A percentile compares a stretch with the other conserved stretches of the same genome.
Conservation (phyloP, 2,329 filamentous ascomycete genomes). For the Ilyonectria destructans region DNA sequence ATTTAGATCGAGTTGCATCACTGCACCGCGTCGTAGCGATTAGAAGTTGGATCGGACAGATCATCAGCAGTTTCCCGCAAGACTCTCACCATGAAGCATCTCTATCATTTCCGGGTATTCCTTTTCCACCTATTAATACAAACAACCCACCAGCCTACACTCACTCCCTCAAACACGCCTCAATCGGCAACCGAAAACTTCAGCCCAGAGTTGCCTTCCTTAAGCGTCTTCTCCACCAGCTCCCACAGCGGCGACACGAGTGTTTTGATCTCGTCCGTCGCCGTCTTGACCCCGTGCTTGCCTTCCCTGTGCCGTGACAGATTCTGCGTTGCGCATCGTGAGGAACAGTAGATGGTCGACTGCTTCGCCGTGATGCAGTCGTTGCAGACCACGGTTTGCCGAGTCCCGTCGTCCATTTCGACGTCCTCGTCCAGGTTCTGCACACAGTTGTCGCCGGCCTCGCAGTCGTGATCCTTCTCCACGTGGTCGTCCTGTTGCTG, state of each 20-base stretch:
- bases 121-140: background rate
- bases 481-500: conserved; percentile 57
- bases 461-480: conserved; percentile 59
- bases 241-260: conserved; percentile 45
- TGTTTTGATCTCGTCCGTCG: conserved; percentile 41
- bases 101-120: conserved; percentile 3
- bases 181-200: conserved; percentile 46
- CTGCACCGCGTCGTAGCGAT: too few relatives aligned
- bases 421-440: conserved; percentile 58
- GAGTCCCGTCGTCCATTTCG: conserved; percentile 56
- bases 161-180: conserved; percentile 33
- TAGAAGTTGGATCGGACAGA: background rate
- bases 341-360: conserved; percentile 60
- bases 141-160: background rate
- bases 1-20: too few relatives aligned
- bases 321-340: conserved; percentile 60
- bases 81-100: too few relatives aligned
- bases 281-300: conserved; percentile 51
- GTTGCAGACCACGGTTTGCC: conserved; percentile 57
- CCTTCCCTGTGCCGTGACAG: conserved; percentile 58
- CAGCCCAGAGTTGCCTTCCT: conserved; percentile 54
- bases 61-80: background rate
- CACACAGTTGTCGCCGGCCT: conserved; percentile 59
- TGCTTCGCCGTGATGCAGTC: conserved; percentile 59
- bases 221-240: conserved; percentile 49